Evolutionary conservation across 768 basidiomycete genomes (phyloP).

Genomic region (Tylopilus sp.): DNA sequence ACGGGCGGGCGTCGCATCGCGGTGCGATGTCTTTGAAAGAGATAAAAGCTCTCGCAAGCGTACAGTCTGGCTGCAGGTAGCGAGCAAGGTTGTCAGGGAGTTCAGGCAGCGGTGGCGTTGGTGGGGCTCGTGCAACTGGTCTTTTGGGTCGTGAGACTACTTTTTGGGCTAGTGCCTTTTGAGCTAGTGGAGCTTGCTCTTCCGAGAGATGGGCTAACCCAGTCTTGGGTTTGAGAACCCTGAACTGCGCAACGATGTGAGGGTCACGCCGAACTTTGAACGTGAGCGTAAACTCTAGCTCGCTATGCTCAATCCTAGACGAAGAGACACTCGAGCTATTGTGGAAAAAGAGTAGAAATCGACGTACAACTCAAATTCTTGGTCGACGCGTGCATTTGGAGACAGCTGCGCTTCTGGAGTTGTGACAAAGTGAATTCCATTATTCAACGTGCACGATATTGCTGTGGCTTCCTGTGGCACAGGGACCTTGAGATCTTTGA

Average conservation of each 20-base stretch:
- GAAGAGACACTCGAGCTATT: neutral
- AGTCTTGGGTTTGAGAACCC: constrained; percentile 55
- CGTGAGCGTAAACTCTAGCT: constrained; percentile 91
- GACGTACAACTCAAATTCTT: constrained; percentile 88
- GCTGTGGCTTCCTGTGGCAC: constrained; percentile 72
- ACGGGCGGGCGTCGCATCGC: constrained; percentile 79
- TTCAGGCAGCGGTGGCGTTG: constrained; percentile 39
- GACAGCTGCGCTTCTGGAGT: constrained; percentile 73
- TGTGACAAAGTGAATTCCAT: constrained; percentile 94
- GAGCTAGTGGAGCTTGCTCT: no score
- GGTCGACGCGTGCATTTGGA: constrained; percentile 64
- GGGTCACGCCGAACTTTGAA: constrained; percentile 84
- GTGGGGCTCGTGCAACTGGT: constrained; percentile 45
- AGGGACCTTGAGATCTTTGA: constrained; percentile 72
- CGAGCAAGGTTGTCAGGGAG: constrained; percentile 76
- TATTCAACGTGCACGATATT: constrained; percentile 87
- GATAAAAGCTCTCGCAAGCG: constrained; percentile 82
- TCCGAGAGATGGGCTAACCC: constrained; percentile 75
- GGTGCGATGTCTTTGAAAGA: constrained; percentile 83
- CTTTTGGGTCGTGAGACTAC: constrained; percentile 74
- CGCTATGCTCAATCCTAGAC: constrained; percentile 83
- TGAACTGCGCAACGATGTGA: constrained; percentile 78
- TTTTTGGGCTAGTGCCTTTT: no score
- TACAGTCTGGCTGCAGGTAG: constrained; percentile 82
- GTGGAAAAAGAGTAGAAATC: neutral